phyloP scores from a whole-genome alignment of 2,329 filamentous ascomycete species.

The Ophiostoma triangulosporum region DNA sequence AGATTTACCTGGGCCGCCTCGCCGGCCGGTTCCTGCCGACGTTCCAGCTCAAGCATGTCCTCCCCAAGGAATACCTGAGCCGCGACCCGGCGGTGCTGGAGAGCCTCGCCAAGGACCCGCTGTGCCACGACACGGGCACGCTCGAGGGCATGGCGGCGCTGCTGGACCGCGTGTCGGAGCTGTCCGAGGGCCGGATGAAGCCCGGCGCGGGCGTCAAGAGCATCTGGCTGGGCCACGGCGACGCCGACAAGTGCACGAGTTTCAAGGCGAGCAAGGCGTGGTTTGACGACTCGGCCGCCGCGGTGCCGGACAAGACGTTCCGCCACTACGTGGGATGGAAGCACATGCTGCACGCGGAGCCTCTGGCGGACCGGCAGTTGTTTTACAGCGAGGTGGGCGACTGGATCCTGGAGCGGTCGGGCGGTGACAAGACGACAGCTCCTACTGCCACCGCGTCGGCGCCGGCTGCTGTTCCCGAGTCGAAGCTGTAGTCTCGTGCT shows the following conservation, averaged over 20 bases:
- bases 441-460: background rate
- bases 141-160: constrained; percentile 62
- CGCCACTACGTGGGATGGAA: constrained; percentile 64
- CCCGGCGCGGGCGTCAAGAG: constrained; percentile 42
- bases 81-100: constrained; percentile 52
- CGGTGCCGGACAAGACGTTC: constrained; percentile 54
- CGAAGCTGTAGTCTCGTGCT: background rate
- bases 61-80: constrained; percentile 51
- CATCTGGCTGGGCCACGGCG: constrained; percentile 65
- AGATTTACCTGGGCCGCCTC: constrained; percentile 52
- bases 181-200: constrained; percentile 42
- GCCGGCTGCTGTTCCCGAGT: background rate
- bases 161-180: constrained; percentile 55
- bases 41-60: constrained; percentile 50
- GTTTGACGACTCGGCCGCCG: constrained; percentile 35
- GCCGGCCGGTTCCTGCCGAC: constrained; percentile 54
- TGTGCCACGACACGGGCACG: constrained; percentile 75
- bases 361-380: constrained; percentile 30
- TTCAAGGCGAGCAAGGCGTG: constrained; percentile 52
- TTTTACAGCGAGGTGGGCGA: constrained; percentile 46
- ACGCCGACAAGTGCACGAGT: constrained; percentile 55
- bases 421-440: constrained; percentile 3
- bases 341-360: constrained; percentile 59
- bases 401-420: constrained; percentile 46
- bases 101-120: constrained; percentile 48